Evolutionary conservation across 177 flowering plant species (phyloP), one percentile per base, ranked within the genome.

Genomic region (Vitis hybrid): DNA sequence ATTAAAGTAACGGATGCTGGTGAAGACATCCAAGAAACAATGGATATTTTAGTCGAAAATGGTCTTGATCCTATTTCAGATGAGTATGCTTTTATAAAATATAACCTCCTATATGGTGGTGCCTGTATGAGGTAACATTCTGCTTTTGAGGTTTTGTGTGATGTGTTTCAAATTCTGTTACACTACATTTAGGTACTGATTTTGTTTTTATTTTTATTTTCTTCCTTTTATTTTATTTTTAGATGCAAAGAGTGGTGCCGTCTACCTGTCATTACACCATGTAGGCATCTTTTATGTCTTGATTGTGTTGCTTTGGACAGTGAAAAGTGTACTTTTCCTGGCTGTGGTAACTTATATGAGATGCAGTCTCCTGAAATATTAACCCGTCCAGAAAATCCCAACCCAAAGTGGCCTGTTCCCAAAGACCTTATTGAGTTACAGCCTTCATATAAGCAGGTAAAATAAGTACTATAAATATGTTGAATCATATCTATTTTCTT

Each of bases 371-470:
- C 99, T 73, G 98, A 95, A 75, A 82, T 67, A 52, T 67, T 88
- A 76, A 78, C 97, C 15, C 93, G 99, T 62, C 92, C 95, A 32
- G 99, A 93, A 85, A 95, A 95, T 75, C 99, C 98, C 15, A 88
- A 89, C 60, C 99, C 99, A 32, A 90, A 95, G 80, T 93, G 98
- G 98, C 97, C 98, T 76, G 98, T 95, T 16, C 99, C 99, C 13
- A 85, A 93, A 75, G 98, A 95, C 85, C 93, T 95, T 65, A 95
- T 95, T 72, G 99, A 95, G 85, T 85, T 95, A 55, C 99, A 95
- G 70, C 98, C 98, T 68, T 93, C 99, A 55, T 95, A 95, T 79
- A 91, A 92, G 62, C 99, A 95, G 94, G 99, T 62, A 77, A 48
- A 70, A 27, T 66, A 15, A 19, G 70, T 32, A 64, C 54, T 56